Conservation (phyloP, 2,329 filamentous ascomycete species). For the Penicillium sumatraense region DNA sequence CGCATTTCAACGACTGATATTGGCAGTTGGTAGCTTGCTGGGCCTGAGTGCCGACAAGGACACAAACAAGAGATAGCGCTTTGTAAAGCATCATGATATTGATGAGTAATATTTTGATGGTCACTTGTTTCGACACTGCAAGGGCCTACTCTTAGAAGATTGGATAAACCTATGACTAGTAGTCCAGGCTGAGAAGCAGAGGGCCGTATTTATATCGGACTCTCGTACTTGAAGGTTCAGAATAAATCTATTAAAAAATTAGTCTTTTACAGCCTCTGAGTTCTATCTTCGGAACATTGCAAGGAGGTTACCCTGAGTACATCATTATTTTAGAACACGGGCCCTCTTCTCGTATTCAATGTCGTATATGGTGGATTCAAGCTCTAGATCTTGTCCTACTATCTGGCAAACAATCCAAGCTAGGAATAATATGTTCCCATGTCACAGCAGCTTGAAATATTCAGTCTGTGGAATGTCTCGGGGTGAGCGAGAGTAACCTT, state of each 20-base stretch:
- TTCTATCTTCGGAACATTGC: neutral
- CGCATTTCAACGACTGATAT: slow-evolving; percentile 21
- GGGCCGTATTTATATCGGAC: neutral
- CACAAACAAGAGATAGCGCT: slow-evolving; percentile 8
- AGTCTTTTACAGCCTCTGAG: no score
- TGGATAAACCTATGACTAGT: neutral
- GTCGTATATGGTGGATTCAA: neutral
- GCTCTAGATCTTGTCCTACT: neutral
- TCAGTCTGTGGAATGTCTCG: neutral
- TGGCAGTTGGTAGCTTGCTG: slow-evolving; percentile 19
- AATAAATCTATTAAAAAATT: neutral
- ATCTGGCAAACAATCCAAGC: neutral
- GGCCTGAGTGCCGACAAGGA: slow-evolving; percentile 17
- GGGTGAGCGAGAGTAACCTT: neutral
- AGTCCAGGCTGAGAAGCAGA: neutral
- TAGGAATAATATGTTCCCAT: neutral
- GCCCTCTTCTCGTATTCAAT: neutral
- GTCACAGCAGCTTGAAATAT: neutral
- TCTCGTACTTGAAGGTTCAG: neutral
- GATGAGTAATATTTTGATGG: no score
- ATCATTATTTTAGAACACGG: neutral
- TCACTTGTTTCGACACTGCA: no score
- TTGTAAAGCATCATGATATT: slow-evolving; percentile 19
- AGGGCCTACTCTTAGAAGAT: neutral
- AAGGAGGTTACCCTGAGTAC: neutral